Conservation (phyloP, 371 early-diverging fungal species). For the Actinomortierella wolfii region DNA sequence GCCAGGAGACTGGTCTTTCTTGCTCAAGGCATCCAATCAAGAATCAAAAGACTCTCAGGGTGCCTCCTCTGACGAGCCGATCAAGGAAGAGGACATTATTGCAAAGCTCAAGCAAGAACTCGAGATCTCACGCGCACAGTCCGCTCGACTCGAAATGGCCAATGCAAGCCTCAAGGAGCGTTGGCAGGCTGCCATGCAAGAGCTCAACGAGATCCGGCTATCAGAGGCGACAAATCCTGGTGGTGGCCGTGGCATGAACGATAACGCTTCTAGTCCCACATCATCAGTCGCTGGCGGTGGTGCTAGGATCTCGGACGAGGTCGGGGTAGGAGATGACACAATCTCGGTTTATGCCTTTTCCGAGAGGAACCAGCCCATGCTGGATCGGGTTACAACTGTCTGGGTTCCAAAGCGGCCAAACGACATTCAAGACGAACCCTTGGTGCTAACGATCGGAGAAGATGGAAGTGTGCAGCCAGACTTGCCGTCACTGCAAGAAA, state of each 20-base stretch:
- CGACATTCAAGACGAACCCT: constrained; percentile 32
- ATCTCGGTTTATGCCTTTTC: not conserved
- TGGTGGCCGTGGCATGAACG: not conserved
- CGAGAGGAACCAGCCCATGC: not conserved
- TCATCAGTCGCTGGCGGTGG: too few species aligned
- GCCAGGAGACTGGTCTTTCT: constrained; percentile 38
- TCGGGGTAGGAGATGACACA: not conserved
- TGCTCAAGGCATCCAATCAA: constrained; percentile 8
- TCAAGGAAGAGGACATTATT: constrained; percentile 21
- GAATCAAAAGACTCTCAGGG: not conserved
- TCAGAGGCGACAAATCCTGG: constrained; percentile 16
- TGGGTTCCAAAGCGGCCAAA: constrained; percentile 19
- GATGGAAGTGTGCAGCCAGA: constrained; percentile 15
- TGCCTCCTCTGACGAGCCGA: not conserved
- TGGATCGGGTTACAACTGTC: constrained; percentile 13
- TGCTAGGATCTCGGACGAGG: not conserved
- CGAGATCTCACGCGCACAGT: constrained; percentile 22
- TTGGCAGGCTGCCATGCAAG: constrained; percentile 38
- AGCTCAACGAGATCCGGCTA: constrained; percentile 23
- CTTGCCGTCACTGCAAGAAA: constrained; percentile 50
- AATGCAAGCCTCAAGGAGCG: constrained; percentile 38
- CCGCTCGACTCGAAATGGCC: constrained; percentile 24
- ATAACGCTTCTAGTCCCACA: not conserved
- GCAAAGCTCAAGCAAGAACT: constrained; percentile 24
- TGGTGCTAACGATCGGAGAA: constrained; percentile 23